Conservation (phyloP, 2,329 filamentous ascomycete species). For the Fusarium sp. region DNA sequence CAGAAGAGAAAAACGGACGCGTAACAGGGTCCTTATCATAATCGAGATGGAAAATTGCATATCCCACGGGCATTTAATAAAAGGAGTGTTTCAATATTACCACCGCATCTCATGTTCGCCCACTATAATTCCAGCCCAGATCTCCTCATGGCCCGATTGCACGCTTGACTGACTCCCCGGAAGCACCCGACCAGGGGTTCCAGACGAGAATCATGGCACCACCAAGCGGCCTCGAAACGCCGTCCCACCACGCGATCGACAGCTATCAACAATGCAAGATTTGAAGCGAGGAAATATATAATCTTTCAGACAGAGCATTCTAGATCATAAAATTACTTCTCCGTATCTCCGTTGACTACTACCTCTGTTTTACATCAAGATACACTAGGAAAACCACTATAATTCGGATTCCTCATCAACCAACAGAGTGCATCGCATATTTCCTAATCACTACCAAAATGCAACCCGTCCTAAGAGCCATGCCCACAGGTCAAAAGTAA, state of each 20-base stretch:
- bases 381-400: background rate
- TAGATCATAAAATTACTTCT: no score
- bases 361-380: background rate
- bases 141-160: conserved; percentile 24
- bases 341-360: no score
- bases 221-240: conserved; percentile 35
- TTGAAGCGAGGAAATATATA: conserved; percentile 17
- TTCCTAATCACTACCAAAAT: conserved; percentile 20
- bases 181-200: conserved; percentile 32
- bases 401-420: background rate
- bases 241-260: conserved; percentile 28
- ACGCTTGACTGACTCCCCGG: conserved; percentile 25
- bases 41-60: background rate
- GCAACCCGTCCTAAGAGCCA: conserved; percentile 35
- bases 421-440: no score
- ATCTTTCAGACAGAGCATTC: background rate
- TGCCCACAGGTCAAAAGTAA: conserved; percentile 38
- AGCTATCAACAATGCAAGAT: conserved; percentile 13
- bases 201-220: conserved; percentile 28
- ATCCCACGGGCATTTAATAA: background rate
- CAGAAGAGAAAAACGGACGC: background rate
- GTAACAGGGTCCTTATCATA: conserved; percentile 3
- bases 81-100: conserved; percentile 8
- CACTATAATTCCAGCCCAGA: conserved; percentile 8
- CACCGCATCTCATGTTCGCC: conserved; percentile 4